Percentiles rank a stretch among this genome's conserved stretches.
These are phyloP conservation scores for Xanthoceras sorbifolium DNA, from an alignment of 345 rosid species.

Conservation along the genomic window DNA sequence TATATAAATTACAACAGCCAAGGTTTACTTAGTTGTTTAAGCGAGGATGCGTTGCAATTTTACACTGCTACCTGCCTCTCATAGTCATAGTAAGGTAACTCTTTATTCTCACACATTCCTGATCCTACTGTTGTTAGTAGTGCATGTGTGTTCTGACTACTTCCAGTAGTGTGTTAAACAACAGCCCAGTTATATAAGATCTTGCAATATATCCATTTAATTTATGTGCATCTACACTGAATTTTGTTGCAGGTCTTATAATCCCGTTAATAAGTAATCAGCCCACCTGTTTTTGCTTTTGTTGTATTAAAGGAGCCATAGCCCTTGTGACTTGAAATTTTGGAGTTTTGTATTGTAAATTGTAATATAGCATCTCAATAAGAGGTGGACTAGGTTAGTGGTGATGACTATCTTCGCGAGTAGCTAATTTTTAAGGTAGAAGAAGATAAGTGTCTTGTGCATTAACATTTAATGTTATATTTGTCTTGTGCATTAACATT, in stretches of 20 bases:
- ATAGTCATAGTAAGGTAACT: slow-evolving; percentile 24
- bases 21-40: slow-evolving; percentile 63
- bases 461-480: neutral
- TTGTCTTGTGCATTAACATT: neutral
- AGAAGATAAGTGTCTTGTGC: neutral
- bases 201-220: neutral
- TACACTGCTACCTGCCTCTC: slow-evolving; percentile 35
- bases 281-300: no score
- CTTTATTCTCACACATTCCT: neutral
- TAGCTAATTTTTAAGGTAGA: neutral
- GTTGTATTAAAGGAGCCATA: no score
- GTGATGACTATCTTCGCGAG: neutral
- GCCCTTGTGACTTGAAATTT: neutral
- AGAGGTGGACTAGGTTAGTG: neutral
- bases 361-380: neutral
- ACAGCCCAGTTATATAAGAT: neutral
- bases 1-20: slow-evolving; percentile 28
- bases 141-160: neutral
- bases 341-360: neutral
- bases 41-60: slow-evolving; percentile 62
- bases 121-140: neutral
- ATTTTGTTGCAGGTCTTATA: neutral
- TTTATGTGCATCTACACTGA: neutral
- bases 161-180: neutral
- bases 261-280: neutral